Evolutionary conservation across 208 protist species (phyloP).

Genomic region (Trypanosoma rangeli): DNA sequence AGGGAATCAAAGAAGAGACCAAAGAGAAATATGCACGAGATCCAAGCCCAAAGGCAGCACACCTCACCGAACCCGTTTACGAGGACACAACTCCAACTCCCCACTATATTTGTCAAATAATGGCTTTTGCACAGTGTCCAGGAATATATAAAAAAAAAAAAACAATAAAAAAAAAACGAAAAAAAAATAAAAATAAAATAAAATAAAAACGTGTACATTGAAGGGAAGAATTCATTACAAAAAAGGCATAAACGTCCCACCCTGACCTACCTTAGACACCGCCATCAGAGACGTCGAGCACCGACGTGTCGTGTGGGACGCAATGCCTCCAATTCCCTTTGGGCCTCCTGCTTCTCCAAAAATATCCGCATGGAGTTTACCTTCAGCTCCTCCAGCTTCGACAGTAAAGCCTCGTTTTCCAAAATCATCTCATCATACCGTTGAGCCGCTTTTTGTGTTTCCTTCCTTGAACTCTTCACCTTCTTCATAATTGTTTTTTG

Average conservation of each 20-base stretch:
- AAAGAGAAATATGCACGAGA: slow-evolving; percentile 1
- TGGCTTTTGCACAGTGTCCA: too few relatives aligned
- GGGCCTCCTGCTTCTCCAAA: slow-evolving; percentile 81
- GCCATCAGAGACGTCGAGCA: slow-evolving; percentile 43
- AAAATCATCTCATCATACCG: slow-evolving; percentile 93
- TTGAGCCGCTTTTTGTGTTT: slow-evolving; percentile 80
- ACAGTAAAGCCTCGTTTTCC: slow-evolving; percentile 83
- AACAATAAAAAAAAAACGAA: background rate
- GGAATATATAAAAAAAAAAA: background rate
- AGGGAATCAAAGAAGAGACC: slow-evolving; percentile 28
- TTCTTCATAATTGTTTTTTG: slow-evolving; percentile 85
- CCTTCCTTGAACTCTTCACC: slow-evolving; percentile 79
- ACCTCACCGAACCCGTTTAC: background rate
- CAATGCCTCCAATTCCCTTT: slow-evolving; percentile 69
- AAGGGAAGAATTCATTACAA: slow-evolving; percentile 4
- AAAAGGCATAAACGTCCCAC: background rate
- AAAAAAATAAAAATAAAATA: slow-evolving; percentile 15
- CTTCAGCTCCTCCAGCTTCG: slow-evolving; percentile 90
- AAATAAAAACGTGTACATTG: slow-evolving; percentile 24
- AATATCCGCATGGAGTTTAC: slow-evolving; percentile 90
- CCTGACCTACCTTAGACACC: background rate
- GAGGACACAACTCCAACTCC: background rate
- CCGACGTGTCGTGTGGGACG: slow-evolving; percentile 43
- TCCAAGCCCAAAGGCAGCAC: background rate
- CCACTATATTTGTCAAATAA: background rate